Percentiles rank a stretch among this genome's conserved stretches.
Conservation (phyloP, 768 basidiomycete species). For the Phylloporus scabripes region DNA sequence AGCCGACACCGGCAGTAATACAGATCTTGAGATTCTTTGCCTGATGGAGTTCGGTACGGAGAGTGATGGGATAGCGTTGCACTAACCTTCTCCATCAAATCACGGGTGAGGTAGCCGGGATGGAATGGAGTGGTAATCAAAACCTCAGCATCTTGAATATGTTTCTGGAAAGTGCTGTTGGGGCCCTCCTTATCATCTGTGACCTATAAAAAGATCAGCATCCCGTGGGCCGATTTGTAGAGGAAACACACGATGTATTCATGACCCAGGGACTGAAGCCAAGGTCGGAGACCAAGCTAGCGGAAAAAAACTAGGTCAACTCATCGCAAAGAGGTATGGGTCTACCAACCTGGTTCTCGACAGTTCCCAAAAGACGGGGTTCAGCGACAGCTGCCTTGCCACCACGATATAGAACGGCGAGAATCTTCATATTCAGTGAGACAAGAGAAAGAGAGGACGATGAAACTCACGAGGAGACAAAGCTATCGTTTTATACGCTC, state of each 20-base stretch:
- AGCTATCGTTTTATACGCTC: not conserved
- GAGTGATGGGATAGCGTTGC: not conserved
- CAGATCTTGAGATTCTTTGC: conserved; percentile 86
- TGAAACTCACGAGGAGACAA: not conserved
- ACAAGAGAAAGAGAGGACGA: not conserved
- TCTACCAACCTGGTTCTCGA: conserved; percentile 61
- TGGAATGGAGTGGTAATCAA: conserved; percentile 82
- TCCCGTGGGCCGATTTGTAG: too few species aligned
- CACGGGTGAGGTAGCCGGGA: conserved; percentile 72
- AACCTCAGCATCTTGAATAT: conserved; percentile 72
- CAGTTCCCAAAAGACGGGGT: conserved; percentile 70
- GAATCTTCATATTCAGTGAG: conserved; percentile 31
- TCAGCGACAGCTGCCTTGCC: conserved; percentile 59
- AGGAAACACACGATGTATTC: conserved; percentile 55
- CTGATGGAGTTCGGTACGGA: conserved; percentile 26
- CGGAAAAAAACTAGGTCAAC: not conserved
- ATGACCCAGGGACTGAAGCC: conserved; percentile 70
- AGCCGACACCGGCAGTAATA: conserved; percentile 85
- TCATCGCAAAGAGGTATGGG: not conserved
- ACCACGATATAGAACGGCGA: conserved; percentile 69
- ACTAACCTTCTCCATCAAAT: conserved; percentile 56
- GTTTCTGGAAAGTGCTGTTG: conserved; percentile 73
- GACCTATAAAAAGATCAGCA: conserved; percentile 38
- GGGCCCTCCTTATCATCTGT: conserved; percentile 77
- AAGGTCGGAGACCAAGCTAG: conserved; percentile 65